Percentiles rank a stretch among this genome's conserved stretches.
Evolutionary conservation across 352 stramenopile species (phyloP).

Genomic region (Phytophthora meadii): DNA sequence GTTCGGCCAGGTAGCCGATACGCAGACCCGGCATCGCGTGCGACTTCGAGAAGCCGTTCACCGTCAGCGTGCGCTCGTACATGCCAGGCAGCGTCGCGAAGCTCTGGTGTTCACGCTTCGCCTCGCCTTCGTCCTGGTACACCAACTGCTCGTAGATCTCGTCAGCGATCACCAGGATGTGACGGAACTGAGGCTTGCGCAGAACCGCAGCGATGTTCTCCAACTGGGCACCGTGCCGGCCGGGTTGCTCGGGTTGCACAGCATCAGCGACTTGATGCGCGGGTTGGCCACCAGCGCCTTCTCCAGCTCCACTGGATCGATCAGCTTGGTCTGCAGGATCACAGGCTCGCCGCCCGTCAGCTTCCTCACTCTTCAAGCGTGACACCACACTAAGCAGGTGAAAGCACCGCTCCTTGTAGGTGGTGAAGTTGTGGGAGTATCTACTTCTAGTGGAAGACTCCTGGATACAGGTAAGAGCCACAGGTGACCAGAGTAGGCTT

Average conservation of each 20-base stretch:
- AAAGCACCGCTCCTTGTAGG: too few relatives aligned
- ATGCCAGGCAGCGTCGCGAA: conserved; percentile 84
- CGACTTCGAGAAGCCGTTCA: conserved; percentile 98
- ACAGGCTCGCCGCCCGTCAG: conserved; percentile 90
- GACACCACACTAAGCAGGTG: too few relatives aligned
- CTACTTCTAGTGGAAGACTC: too few relatives aligned
- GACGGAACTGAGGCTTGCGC: conserved; percentile 64
- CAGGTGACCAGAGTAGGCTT: too few relatives aligned
- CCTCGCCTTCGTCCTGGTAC: conserved; percentile 83
- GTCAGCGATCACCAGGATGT: conserved; percentile 92
- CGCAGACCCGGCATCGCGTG: conserved; percentile 97
- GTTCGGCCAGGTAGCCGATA: conserved; percentile 92
- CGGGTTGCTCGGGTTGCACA: conserved; percentile 98
- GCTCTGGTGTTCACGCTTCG: conserved; percentile 65
- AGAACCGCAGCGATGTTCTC: conserved; percentile 64
- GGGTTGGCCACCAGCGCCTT: conserved; percentile 72
- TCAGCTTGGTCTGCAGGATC: conserved; percentile 91
- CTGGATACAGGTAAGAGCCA: too few relatives aligned
- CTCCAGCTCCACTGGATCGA: conserved; percentile 87
- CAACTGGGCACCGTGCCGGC: conserved; percentile 81
- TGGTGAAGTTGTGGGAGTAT: too few relatives aligned
- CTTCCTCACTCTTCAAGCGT: conserved; percentile 24
- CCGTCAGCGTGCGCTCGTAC: conserved; percentile 91
- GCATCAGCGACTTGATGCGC: conserved; percentile 90
- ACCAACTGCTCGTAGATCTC: conserved; percentile 97